Conservation (phyloP, 2,329 filamentous ascomycete genomes). For the Cercospora zeae-maydis region DNA sequence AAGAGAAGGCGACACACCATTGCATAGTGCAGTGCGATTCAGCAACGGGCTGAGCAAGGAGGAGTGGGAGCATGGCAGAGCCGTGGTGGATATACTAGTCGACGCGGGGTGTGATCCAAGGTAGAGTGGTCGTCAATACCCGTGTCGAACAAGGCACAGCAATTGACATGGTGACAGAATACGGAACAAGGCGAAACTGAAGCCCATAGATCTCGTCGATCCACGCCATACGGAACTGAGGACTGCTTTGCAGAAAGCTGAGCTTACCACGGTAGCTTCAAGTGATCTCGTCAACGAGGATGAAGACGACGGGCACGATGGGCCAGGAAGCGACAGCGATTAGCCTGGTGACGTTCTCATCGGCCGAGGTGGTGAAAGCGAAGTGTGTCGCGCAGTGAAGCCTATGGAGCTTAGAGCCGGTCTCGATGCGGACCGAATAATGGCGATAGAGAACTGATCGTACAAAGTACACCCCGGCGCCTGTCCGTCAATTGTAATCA, state of each 20-base stretch:
- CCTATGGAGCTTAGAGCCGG: not conserved
- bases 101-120: slow-evolving; percentile 68
- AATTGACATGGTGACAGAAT: slow-evolving; percentile 37
- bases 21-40: slow-evolving; percentile 75
- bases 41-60: slow-evolving; percentile 64
- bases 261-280: slow-evolving; percentile 56
- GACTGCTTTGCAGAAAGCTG: slow-evolving; percentile 64
- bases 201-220: slow-evolving; percentile 68
- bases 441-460: not conserved
- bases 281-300: slow-evolving; percentile 51
- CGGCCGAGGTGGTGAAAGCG: too few relatives aligned
- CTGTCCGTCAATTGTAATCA: not conserved
- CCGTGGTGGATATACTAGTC: slow-evolving; percentile 73
- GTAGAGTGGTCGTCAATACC: slow-evolving; percentile 26
- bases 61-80: slow-evolving; percentile 62
- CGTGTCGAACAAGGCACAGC: too few relatives aligned
- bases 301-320: slow-evolving; percentile 40
- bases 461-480: not conserved
- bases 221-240: slow-evolving; percentile 62
- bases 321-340: slow-evolving; percentile 49
- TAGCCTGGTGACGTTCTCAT: slow-evolving; percentile 17
- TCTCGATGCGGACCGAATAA: not conserved
- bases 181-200: slow-evolving; percentile 70
- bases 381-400: not conserved
- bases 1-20: slow-evolving; percentile 69